Evolutionary conservation across 208 protist genomes (phyloP).

Genomic region (Tritrichomonas foetus): DNA sequence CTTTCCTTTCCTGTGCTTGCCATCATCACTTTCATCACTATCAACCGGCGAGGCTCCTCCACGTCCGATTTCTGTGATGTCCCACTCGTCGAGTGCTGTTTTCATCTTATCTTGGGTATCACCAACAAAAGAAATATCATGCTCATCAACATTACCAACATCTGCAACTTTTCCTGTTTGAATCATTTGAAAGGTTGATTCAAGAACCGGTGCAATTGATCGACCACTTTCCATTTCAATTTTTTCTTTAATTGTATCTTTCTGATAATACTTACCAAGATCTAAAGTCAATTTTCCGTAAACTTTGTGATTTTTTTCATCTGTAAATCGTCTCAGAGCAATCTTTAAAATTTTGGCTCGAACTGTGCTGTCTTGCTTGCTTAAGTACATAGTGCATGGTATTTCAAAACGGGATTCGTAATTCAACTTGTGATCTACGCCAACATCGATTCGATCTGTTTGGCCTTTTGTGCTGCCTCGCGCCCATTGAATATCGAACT

Average conservation of each 20-base stretch:
- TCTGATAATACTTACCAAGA: neutral
- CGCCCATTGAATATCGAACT: neutral
- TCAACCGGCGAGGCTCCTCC: neutral
- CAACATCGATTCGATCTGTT: neutral
- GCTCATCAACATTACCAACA: neutral
- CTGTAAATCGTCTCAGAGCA: neutral
- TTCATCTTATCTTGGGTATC: neutral
- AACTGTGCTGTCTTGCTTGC: neutral
- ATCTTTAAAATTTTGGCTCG: neutral
- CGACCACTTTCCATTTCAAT: conserved; percentile 1
- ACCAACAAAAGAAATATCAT: neutral
- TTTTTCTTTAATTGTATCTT: neutral
- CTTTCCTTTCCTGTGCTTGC: neutral
- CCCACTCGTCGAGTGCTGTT: neutral
- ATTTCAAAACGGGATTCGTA: neutral
- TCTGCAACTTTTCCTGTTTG: no score
- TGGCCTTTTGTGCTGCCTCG: neutral
- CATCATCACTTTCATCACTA: neutral
- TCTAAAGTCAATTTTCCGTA: neutral
- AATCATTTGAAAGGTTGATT: no score
- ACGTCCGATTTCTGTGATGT: neutral
- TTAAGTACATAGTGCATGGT: neutral
- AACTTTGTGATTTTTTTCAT: neutral
- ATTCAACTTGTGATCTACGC: neutral
- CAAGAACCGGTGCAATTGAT: neutral